Evolutionary conservation across 805 yeast genomes (phyloP).

Genomic region (Debaryomyces maramus): DNA sequence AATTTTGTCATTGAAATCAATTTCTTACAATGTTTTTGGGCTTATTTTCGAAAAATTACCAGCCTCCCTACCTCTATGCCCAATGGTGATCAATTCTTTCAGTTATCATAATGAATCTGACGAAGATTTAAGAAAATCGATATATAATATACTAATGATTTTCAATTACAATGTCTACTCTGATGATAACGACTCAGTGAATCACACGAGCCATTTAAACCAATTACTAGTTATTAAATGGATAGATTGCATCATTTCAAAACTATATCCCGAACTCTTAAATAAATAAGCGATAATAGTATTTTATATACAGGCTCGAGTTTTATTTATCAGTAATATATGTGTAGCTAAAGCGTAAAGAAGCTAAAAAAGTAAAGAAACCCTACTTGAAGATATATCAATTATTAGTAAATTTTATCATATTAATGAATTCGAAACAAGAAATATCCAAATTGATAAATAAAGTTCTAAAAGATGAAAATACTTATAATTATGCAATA

Average conservation of each 20-base stretch:
- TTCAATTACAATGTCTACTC: conserved; percentile 14
- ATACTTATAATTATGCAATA: conserved; percentile 3
- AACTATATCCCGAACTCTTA: conserved; percentile 25
- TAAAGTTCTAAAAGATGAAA: conserved; percentile 1
- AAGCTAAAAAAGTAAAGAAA: too few relatives aligned
- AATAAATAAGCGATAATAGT: neutral
- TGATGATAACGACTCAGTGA: conserved; percentile 1
- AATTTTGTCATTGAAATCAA: conserved; percentile 9
- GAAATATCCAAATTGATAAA: neutral
- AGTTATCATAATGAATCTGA: conserved; percentile 18
- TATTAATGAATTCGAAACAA: neutral
- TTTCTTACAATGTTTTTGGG: conserved; percentile 15
- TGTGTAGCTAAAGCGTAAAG: too few relatives aligned
- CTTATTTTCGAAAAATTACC: conserved; percentile 8
- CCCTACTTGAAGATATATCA: too few relatives aligned
- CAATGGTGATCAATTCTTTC: conserved; percentile 1
- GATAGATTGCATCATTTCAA: conserved; percentile 21
- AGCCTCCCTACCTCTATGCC: neutral
- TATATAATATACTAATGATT: conserved; percentile 15
- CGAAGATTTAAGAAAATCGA: conserved; percentile 13
- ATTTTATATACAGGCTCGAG: conserved; percentile 3
- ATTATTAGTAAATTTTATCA: neutral
- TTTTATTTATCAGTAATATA: neutral
- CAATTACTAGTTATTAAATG: conserved; percentile 19
- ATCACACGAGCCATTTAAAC: conserved; percentile 18